Percentiles rank a stretch among this genome's conserved stretches.
These are phyloP conservation scores for Lentinula novae-zelandiae DNA, from an alignment of 1,284 basidiomycete species.

Conservation along the genomic window DNA sequence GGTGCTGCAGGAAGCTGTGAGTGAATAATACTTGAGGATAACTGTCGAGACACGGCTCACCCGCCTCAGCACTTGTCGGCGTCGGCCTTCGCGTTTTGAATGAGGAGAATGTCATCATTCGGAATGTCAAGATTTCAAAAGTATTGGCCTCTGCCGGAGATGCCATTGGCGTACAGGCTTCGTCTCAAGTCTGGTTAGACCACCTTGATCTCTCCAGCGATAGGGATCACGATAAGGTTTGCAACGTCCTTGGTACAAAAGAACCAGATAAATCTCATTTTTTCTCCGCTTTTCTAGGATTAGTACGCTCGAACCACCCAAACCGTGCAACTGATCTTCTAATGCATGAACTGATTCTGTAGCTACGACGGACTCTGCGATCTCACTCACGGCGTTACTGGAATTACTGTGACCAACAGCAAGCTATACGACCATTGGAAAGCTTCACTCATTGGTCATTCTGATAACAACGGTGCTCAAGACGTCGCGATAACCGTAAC, in stretches of 20 bases:
- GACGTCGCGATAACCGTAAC: conserved; percentile 32
- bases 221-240: conserved; percentile 36
- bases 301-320: neutral
- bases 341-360: neutral
- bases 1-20: conserved; percentile 24
- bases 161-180: conserved; percentile 38
- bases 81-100: conserved; percentile 39
- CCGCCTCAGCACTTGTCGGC: conserved; percentile 27
- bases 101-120: conserved; percentile 42
- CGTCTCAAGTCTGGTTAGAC: conserved; percentile 45
- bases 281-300: neutral
- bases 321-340: neutral
- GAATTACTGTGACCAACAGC: conserved; percentile 37
- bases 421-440: conserved; percentile 41
- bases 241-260: neutral
- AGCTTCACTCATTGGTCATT: conserved; percentile 39
- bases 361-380: conserved; percentile 41
- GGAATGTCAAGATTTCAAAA: conserved; percentile 47
- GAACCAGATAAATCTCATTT: neutral
- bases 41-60: neutral
- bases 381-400: conserved; percentile 36
- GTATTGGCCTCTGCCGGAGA: conserved; percentile 42
- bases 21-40: neutral
- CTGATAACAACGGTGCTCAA: conserved; percentile 35
- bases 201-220: conserved; percentile 43